Evolutionary conservation across 148 eudicot genomes (phyloP).

Genomic region (Rhododendron griersonianum): DNA sequence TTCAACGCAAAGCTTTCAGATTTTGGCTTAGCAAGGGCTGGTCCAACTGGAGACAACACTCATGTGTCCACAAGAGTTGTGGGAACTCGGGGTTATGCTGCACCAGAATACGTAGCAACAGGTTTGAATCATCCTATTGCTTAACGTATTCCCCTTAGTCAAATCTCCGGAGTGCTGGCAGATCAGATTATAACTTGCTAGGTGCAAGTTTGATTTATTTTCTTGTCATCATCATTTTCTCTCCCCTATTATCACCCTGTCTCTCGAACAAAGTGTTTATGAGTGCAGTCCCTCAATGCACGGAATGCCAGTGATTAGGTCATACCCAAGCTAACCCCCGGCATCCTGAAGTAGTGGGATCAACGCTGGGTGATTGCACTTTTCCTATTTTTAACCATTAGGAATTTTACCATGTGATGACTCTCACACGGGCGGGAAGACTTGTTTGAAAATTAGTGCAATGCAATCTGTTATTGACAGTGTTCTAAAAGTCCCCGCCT

Average conservation of each 20-base stretch:
- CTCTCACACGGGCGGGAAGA: not conserved
- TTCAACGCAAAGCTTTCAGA: constrained; percentile 47
- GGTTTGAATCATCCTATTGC: constrained; percentile 16
- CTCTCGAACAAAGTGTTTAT: not conserved
- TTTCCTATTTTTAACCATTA: not conserved
- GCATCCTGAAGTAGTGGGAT: not conserved
- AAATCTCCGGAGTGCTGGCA: not conserved
- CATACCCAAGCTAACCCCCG: not conserved
- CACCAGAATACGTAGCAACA: constrained; percentile 49
- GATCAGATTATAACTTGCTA: not conserved
- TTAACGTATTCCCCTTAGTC: not conserved
- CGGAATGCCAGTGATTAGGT: not conserved
- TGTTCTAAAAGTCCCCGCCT: too few species aligned
- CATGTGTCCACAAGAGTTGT: constrained; percentile 46
- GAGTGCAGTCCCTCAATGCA: not conserved
- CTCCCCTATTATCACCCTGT: not conserved
- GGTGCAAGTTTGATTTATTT: not conserved
- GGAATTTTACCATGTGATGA: not conserved
- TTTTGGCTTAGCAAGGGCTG: constrained; percentile 44
- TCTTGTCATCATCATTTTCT: not conserved
- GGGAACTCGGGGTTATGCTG: constrained; percentile 47
- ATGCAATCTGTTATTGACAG: not conserved
- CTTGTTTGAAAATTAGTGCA: not conserved
- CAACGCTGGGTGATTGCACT: not conserved
- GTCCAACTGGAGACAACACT: constrained; percentile 45